Conservation (phyloP, 2,329 filamentous ascomycete species). For the Hymenoscyphus albidus region DNA sequence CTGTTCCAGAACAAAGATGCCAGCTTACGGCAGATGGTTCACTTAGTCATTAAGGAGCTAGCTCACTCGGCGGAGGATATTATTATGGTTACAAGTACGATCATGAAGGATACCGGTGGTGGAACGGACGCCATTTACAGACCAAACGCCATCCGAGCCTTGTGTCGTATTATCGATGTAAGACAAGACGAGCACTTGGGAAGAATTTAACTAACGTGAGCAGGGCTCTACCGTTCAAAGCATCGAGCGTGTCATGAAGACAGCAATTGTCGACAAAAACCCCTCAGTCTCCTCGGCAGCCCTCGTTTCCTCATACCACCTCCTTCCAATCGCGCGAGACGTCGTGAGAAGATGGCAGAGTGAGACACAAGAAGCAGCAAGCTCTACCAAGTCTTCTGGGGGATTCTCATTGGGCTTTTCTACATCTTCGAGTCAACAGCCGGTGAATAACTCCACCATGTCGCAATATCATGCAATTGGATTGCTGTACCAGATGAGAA, state of each 20-base stretch:
- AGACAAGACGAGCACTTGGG: constrained; percentile 34
- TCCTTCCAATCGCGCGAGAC: constrained; percentile 91
- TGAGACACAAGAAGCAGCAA: constrained; percentile 95
- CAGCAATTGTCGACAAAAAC: constrained; percentile 97
- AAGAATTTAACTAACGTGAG: constrained; percentile 25
- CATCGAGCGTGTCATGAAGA: constrained; percentile 98
- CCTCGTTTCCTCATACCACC: constrained; percentile 93
- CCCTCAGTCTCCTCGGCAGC: constrained; percentile 95
- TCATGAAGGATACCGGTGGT: constrained; percentile 98
- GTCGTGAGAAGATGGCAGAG: constrained; percentile 97
- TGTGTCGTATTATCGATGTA: constrained; percentile 96
- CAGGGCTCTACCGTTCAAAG: constrained; percentile 93
- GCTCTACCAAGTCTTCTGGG: constrained; percentile 79
- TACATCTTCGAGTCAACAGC: constrained; percentile 67
- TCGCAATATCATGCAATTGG: constrained; percentile 98
- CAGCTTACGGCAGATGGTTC: constrained; percentile 96
- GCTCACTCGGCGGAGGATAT: constrained; percentile 95
- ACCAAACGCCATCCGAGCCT: constrained; percentile 90
- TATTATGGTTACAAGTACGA: constrained; percentile 99
- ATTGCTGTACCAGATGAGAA: constrained; percentile 94
- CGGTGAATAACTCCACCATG: constrained; percentile 94
- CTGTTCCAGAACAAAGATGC: constrained; percentile 99
- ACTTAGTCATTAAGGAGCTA: constrained; percentile 96
- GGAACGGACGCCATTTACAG: constrained; percentile 91
- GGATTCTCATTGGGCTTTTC: constrained; percentile 91